Evolutionary conservation across 495 filamentous ascomycete species (phyloP), one percentile per base, ranked within the genome.

Genomic region (Aspergillus ostianus): DNA sequence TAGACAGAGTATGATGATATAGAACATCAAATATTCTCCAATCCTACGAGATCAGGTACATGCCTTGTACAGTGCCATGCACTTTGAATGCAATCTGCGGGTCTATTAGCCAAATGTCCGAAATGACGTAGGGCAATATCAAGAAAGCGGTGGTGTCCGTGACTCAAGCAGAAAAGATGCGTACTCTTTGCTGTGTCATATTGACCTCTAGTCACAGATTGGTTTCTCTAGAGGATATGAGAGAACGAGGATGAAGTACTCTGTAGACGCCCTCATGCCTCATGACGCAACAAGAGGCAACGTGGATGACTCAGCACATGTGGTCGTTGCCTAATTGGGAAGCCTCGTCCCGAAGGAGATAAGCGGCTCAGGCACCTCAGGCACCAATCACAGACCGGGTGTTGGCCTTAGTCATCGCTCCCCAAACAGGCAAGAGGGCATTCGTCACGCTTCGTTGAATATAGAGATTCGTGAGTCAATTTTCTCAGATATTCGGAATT

Each of bases 11-110:
- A 32, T 12, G 17, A 17, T 23, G 26, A 3, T 36, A 18, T 53
- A 70, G 50, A 70, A 62, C 45, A 18, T 56, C 27, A 20, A 10
- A 7, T 12, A 44, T 46, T 51, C 20, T 41, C 12, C 29, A 6
- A 32, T 4, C 26, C 17, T 20, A 4, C 13, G 18, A 53, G 27
- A 8, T 2, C 17, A 30, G 12, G 30, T 30, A 30, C 73, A 50
- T 66, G 76, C 80, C 80, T 76, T 83, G 80, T n/a, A 83, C 80
- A 6, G 70, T 72, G 55, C 80, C 80, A 62, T 79, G 75, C 57
- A 82, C 79, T 67, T 71, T 78, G 68, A 81, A 84, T 44, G 77
- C 74, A 63, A 82, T 73, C 81, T 82, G 57, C 4, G 23, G 48
- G 45, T 20, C 45, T 55, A 36, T 36, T 46, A 55, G 19, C n/a